Evolutionary conservation across 1,139 yeast genomes (phyloP).

Genomic region (Pichia sp.): DNA sequence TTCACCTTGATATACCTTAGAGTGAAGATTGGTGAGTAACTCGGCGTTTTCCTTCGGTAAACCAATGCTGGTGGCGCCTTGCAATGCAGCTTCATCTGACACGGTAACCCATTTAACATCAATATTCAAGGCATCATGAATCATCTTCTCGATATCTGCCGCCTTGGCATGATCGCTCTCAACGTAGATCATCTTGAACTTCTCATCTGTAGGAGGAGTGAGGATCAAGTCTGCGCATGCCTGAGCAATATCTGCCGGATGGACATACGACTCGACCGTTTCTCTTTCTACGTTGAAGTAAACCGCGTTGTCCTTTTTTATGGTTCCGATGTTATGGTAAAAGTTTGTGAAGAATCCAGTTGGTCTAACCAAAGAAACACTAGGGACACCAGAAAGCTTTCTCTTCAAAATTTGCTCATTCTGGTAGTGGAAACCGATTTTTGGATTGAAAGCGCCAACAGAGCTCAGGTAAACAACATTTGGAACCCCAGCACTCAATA

Average conservation of each 20-base stretch:
- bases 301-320: background rate
- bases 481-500: background rate
- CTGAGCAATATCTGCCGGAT: background rate
- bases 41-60: background rate
- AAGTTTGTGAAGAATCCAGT: conserved; percentile 4
- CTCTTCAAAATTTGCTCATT: background rate
- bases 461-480: conserved; percentile 1
- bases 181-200: background rate
- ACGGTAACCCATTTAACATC: background rate
- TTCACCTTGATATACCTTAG: background rate
- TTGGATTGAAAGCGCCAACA: background rate
- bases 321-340: background rate
- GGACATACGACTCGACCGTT: background rate
- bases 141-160: background rate
- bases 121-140: background rate
- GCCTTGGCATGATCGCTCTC: conserved; percentile 2
- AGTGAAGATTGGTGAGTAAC: background rate
- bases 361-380: conserved; percentile 6
- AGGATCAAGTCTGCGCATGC: background rate
- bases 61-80: background rate
- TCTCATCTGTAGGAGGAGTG: background rate
- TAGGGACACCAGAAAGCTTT: background rate
- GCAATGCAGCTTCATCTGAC: background rate
- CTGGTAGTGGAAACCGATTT: background rate
- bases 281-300: background rate